Conservation (phyloP, 176 grass and related monocot genomes). For the Paspalum vaginatum region DNA sequence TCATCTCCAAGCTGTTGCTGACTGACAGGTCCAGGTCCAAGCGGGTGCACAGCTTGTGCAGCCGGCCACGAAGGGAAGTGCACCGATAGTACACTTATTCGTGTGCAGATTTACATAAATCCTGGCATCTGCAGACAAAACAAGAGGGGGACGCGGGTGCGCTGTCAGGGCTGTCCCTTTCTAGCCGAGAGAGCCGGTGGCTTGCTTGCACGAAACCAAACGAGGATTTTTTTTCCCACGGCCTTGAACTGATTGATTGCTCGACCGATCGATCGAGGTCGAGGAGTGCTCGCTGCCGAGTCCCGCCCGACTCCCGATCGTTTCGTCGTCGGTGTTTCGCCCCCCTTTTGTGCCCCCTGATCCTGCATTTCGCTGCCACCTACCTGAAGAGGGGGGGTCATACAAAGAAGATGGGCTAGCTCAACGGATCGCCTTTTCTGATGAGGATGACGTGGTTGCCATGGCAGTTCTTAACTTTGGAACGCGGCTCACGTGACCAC, state of each 20-base stretch:
- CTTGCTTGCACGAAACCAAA: not conserved
- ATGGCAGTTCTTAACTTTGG: not conserved
- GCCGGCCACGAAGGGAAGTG: not conserved
- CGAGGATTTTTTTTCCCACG: not conserved
- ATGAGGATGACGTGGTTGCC: slow-evolving; percentile 17
- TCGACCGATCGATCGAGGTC: not conserved
- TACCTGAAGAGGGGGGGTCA: not conserved
- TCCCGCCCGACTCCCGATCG: too few relatives aligned
- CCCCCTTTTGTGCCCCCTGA: not conserved
- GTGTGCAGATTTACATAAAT: not conserved
- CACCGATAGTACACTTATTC: not conserved
- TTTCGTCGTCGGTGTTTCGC: not conserved
- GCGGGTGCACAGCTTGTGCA: not conserved
- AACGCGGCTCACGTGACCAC: not conserved
- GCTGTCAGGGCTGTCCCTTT: not conserved
- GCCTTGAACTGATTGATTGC: not conserved
- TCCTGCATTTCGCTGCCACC: not conserved
- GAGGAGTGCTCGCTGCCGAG: not conserved
- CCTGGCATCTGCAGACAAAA: not conserved
- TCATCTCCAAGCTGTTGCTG: too few relatives aligned
- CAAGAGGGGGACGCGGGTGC: not conserved
- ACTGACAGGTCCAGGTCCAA: too few relatives aligned
- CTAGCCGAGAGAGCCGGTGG: not conserved
- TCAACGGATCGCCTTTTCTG: slow-evolving; percentile 4
- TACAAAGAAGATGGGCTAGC: not conserved